Base-by-base conservation (phyloP, 2,329 filamentous ascomycete genomes). In the Neonectria faginata region DNA sequence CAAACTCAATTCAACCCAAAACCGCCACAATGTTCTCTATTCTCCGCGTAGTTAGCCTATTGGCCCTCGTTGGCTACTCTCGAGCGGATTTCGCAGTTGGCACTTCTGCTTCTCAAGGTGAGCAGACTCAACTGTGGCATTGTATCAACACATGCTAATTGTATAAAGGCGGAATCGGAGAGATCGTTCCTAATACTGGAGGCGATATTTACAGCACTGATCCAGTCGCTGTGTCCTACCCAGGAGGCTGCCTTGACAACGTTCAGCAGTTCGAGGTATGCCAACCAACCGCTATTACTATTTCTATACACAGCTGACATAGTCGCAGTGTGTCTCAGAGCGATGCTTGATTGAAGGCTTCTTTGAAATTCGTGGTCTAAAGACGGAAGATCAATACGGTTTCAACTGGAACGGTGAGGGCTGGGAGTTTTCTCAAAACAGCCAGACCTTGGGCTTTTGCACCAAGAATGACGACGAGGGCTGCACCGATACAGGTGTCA, bases 61-160 rank as follows among this genome's bases (percentile, higher is more conserved):
- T 47, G 44, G 44, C 44, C 44, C 44, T 47, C 27, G 20, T 27
- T 47, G 20, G 44, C 44, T 47, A 14, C 44, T 47, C 44, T 22
- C 44, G 44, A 47, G 44, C 44, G 44, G 44, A 47, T 8, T 47
- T 47, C 44, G 44, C 44, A 47, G 44, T 47, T 47, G 44, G 44
- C 44, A 47, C 44, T 47, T 47, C 44, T 25, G 44, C 44, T 25
- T 47, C 44, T 25, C 20, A 47, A 47, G 14, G 44, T 47, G 14
- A 14, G 22, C 44, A 47, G 9, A 5, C 12, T 47, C 2, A 10
- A 20, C 10, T 47, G 22, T 25, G 20, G 20, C 22, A 47, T 25
- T 47, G 14, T 16, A 47, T 14, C 11, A 12, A 25, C 44, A 16
- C 11, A 11, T 47, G 20, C 44, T 47, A 25, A 47, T 27, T 5